phyloP scores from a whole-genome alignment of 2,329 filamentous ascomycete species.

The Sporothrix pseudoabietina region DNA sequence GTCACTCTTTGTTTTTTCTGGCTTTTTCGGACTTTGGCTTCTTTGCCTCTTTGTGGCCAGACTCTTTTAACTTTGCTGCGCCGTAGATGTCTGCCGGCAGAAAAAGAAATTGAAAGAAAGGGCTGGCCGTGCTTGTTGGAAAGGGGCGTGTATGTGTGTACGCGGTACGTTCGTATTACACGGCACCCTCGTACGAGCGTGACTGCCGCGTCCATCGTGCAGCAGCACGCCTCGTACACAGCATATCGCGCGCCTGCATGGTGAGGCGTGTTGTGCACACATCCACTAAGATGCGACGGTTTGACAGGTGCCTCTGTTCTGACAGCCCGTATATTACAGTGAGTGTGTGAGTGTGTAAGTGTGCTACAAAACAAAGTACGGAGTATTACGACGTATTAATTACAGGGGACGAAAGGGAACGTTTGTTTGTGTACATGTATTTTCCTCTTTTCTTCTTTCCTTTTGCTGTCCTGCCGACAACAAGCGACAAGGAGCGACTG shows the following conservation, averaged over 20 bases:
- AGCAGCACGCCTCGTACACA: not conserved
- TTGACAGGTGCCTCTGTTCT: not conserved
- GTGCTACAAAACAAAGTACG: not conserved
- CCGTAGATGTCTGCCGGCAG: not conserved
- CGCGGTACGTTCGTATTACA: too few species aligned
- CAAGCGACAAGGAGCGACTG: not conserved
- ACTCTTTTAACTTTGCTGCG: not conserved
- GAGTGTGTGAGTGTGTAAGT: not conserved
- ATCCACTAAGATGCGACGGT: not conserved
- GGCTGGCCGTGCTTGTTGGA: not conserved
- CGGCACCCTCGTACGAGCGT: not conserved
- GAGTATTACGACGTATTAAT: too few species aligned
- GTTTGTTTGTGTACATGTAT: not conserved
- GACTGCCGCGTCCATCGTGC: not conserved
- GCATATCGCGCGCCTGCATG: not conserved
- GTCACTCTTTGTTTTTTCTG: not conserved
- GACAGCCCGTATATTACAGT: not conserved
- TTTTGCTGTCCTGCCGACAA: not conserved
- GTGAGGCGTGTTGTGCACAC: not conserved
- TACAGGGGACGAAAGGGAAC: not conserved
- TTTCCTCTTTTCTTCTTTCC: not conserved
- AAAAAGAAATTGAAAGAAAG: not conserved
- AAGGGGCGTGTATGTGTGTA: not conserved
- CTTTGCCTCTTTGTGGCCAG: not conserved
- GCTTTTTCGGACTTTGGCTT: not conserved